These are phyloP conservation scores for Ceriops tagal DNA, from an alignment of 345 rosid genomes.

Conservation along the genomic window DNA sequence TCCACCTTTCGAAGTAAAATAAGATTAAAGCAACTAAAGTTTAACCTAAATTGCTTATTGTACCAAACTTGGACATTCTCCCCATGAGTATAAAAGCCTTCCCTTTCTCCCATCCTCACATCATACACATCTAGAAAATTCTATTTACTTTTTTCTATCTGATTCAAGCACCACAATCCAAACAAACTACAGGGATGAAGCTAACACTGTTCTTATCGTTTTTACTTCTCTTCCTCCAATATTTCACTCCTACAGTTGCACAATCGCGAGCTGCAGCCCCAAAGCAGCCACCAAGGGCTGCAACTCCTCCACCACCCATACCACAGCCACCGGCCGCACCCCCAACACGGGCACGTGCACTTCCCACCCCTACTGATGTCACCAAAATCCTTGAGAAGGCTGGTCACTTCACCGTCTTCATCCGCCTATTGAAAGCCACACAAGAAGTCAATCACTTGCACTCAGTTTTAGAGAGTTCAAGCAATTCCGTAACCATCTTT, in stretches of 20 bases:
- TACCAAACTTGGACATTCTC: conserved; percentile 12
- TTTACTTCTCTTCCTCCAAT: neutral
- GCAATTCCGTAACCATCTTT: conserved; percentile 5
- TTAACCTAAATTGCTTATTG: conserved; percentile 1
- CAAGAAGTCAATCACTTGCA: neutral
- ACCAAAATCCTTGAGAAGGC: neutral
- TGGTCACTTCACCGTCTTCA: neutral
- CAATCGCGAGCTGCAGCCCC: neutral
- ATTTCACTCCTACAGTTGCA: neutral
- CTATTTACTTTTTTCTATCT: neutral
- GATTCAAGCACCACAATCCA: neutral
- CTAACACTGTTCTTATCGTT: neutral
- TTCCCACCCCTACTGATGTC: neutral
- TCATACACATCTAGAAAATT: neutral
- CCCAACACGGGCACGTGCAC: neutral
- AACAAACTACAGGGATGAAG: neutral
- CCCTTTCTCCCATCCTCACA: neutral
- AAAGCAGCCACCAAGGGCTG: neutral
- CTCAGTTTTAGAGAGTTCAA: neutral
- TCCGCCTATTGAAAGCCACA: neutral
- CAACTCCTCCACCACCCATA: neutral
- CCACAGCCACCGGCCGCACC: conserved; percentile 1
- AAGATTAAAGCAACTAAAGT: too few species aligned
- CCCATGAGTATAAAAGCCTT: conserved; percentile 13
- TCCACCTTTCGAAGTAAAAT: too few species aligned